phyloP scores from a whole-genome alignment of 148 eudicot species.

The Diospyros kaki region DNA sequence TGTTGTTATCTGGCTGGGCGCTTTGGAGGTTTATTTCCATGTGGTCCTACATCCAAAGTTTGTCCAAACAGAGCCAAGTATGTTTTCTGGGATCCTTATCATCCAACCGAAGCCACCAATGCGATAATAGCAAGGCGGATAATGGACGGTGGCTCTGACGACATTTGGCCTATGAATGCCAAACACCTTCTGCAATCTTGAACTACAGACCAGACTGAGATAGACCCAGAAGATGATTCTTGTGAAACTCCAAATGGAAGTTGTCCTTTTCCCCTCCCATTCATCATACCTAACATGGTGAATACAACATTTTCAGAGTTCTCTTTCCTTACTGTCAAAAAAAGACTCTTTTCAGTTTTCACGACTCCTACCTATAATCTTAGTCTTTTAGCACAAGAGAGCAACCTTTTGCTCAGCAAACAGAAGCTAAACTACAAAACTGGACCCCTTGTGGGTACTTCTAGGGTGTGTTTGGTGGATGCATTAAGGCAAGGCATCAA shows the following conservation, averaged over 20 bases:
- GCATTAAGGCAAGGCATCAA: no score
- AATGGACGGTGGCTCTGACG: constrained; percentile 43
- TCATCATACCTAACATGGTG: not conserved
- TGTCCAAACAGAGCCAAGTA: constrained; percentile 69
- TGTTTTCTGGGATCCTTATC: constrained; percentile 89
- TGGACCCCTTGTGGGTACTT: no score
- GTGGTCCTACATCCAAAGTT: constrained; percentile 53
- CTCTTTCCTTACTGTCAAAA: no score
- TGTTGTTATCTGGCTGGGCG: constrained; percentile 61
- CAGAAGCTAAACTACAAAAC: no score
- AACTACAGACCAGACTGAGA: not conserved
- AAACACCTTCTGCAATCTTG: constrained; percentile 37
- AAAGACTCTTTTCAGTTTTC: no score
- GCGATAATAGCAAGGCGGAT: constrained; percentile 54
- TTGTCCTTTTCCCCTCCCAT: not conserved
- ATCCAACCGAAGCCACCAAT: constrained; percentile 83
- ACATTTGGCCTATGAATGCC: constrained; percentile 54
- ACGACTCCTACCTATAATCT: no score
- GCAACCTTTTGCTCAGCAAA: no score
- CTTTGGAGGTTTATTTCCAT: constrained; percentile 76
- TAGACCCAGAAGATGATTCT: not conserved
- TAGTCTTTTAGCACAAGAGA: no score
- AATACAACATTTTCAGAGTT: not conserved
- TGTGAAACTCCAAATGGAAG: not conserved
- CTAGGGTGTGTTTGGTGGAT: no score